phyloP scores from a whole-genome alignment of 2,329 filamentous ascomycete genomes.

The Penicillium sp. region DNA sequence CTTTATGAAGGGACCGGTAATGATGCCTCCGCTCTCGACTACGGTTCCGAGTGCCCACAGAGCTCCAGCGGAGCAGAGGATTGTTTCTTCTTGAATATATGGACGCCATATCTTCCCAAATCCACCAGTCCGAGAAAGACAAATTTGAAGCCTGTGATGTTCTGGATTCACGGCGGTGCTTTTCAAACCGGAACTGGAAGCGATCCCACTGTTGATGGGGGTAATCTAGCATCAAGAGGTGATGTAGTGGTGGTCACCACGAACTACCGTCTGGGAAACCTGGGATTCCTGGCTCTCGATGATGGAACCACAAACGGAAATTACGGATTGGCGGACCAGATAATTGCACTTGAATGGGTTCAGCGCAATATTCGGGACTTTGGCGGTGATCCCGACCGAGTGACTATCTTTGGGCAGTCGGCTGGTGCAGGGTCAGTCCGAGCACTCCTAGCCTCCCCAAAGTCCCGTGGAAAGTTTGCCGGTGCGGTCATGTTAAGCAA shows the following conservation, averaged over 20 bases:
- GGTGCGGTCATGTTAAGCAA: constrained; percentile 38
- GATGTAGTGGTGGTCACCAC: constrained; percentile 61
- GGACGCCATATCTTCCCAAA: constrained; percentile 45
- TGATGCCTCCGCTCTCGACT: constrained; percentile 45
- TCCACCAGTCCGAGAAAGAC: constrained; percentile 28
- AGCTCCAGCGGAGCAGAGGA: constrained; percentile 45
- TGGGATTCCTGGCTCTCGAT: constrained; percentile 60
- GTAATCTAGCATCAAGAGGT: constrained; percentile 59
- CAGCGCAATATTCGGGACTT: constrained; percentile 48
- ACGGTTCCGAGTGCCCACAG: constrained; percentile 43
- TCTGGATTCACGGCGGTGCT: constrained; percentile 59
- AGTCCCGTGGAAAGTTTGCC: constrained; percentile 18
- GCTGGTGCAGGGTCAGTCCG: constrained; percentile 59
- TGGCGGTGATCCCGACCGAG: constrained; percentile 49
- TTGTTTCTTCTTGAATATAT: constrained; percentile 50
- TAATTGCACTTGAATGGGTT: constrained; percentile 52
- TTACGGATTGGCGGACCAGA: constrained; percentile 55
- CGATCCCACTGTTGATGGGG: constrained; percentile 49
- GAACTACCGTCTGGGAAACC: constrained; percentile 61
- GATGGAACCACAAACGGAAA: constrained; percentile 58
- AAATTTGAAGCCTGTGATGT: constrained; percentile 49
- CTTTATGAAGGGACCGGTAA: constrained; percentile 48
- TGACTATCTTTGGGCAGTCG: constrained; percentile 51
- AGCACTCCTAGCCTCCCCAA: constrained; percentile 45
- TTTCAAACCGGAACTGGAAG: constrained; percentile 52